phyloP scores from a whole-genome alignment of 192 early-diverging fungal genomes.

The Phlyctochytrium bullatum region DNA sequence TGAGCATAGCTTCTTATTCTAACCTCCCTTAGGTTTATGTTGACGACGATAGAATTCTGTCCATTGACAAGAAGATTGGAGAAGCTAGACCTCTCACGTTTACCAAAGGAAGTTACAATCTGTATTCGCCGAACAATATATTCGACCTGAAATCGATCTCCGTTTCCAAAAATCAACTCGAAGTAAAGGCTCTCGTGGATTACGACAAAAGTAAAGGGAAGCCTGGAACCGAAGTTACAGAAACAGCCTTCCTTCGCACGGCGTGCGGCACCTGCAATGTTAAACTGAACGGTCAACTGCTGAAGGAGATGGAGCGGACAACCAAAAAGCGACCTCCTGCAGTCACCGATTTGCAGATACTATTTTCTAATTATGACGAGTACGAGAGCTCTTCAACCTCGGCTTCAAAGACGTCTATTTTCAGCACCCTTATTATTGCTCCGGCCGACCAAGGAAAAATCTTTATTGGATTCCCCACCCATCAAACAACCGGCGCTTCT shows the following conservation, averaged over 20 bases:
- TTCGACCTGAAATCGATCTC: slow-evolving; percentile 65
- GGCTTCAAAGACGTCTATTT: slow-evolving; percentile 54
- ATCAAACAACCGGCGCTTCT: slow-evolving; percentile 84
- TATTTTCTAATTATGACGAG: slow-evolving; percentile 75
- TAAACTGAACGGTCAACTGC: slow-evolving; percentile 48
- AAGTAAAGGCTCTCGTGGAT: slow-evolving; percentile 36
- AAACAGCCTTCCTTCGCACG: slow-evolving; percentile 68
- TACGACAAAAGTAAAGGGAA: slow-evolving; percentile 12
- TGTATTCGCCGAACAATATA: slow-evolving; percentile 67
- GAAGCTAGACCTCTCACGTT: slow-evolving; percentile 62
- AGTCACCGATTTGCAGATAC: slow-evolving; percentile 63
- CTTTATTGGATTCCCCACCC: slow-evolving; percentile 87
- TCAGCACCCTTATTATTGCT: slow-evolving; percentile 70
- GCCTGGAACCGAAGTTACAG: slow-evolving; percentile 18
- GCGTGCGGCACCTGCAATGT: slow-evolving; percentile 63
- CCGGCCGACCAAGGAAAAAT: slow-evolving; percentile 74
- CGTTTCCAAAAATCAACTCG: slow-evolving; percentile 55
- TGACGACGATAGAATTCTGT: slow-evolving; percentile 57
- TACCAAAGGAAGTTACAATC: slow-evolving; percentile 28
- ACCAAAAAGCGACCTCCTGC: slow-evolving; percentile 85
- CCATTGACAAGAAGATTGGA: slow-evolving; percentile 63
- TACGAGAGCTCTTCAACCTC: slow-evolving; percentile 57
- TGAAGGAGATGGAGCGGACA: slow-evolving; percentile 76
- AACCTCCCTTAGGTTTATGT: slow-evolving; percentile 51
- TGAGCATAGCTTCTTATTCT: background rate